These are phyloP conservation scores for Viridothelium virens DNA, from an alignment of 495 filamentous ascomycete species.

Conservation along the genomic window DNA sequence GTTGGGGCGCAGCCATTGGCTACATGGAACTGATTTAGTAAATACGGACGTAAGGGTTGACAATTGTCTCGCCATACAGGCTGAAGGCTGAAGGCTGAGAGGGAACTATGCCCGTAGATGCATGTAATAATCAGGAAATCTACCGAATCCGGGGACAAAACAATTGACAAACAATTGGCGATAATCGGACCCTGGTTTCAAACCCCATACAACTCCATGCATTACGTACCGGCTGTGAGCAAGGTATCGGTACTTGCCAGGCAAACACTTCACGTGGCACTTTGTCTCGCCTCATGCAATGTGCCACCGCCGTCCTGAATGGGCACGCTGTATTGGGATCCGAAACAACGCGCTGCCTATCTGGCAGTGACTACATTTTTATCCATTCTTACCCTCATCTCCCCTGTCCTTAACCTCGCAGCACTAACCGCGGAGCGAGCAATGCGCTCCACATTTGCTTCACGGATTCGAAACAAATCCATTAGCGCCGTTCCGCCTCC, in stretches of 20 bases:
- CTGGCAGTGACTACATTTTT: neutral
- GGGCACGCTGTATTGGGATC: neutral
- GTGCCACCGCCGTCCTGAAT: neutral
- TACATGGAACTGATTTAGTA: no score
- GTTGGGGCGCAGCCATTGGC: no score
- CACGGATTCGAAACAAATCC: constrained; percentile 20
- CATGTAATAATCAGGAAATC: neutral
- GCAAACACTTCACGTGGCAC: neutral
- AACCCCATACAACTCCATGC: no score
- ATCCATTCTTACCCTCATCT: neutral
- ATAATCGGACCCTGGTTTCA: neutral
- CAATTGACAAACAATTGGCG: neutral
- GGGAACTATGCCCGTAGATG: no score
- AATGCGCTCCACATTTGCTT: constrained; percentile 25
- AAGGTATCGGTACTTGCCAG: no score
- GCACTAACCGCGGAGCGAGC: constrained; percentile 11
- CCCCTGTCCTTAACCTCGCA: neutral
- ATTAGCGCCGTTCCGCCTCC: constrained; percentile 26
- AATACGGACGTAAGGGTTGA: no score
- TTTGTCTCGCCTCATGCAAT: constrained; percentile 2
- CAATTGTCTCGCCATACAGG: no score
- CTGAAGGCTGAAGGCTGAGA: neutral
- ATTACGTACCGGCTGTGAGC: no score
- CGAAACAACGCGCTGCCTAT: neutral
- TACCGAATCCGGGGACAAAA: neutral